Evolutionary conservation across 2,329 filamentous ascomycete species (phyloP).

Genomic region (Colletotrichum noveboracense): DNA sequence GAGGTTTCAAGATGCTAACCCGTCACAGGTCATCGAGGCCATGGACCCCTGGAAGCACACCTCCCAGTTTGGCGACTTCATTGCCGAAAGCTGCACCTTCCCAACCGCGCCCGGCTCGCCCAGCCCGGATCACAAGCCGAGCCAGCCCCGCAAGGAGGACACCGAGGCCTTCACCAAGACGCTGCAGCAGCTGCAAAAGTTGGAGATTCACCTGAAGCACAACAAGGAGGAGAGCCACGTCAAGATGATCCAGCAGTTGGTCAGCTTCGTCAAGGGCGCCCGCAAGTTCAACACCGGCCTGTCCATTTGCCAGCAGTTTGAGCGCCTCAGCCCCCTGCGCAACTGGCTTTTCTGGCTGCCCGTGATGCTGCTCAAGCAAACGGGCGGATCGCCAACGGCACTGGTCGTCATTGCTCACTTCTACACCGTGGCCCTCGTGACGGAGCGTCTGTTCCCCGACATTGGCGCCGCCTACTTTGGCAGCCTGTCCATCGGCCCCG

Average conservation of each 20-base stretch:
- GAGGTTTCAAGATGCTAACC: not conserved
- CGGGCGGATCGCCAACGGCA: slow-evolving; percentile 76
- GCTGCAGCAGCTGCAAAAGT: slow-evolving; percentile 69
- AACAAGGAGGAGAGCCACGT: slow-evolving; percentile 66
- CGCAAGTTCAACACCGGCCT: slow-evolving; percentile 73
- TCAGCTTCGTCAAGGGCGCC: slow-evolving; percentile 75
- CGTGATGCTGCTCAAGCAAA: slow-evolving; percentile 79
- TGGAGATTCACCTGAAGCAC: slow-evolving; percentile 72
- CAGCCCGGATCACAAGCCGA: slow-evolving; percentile 64
- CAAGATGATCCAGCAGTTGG: slow-evolving; percentile 71
- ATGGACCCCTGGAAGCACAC: slow-evolving; percentile 94
- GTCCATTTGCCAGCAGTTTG: slow-evolving; percentile 84
- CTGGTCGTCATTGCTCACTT: slow-evolving; percentile 88
- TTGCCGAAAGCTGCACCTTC: slow-evolving; percentile 78
- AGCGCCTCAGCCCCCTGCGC: slow-evolving; percentile 84
- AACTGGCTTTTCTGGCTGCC: slow-evolving; percentile 98
- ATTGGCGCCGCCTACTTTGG: slow-evolving; percentile 90
- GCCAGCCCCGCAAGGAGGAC: slow-evolving; percentile 72
- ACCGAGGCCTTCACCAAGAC: slow-evolving; percentile 70
- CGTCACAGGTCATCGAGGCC: slow-evolving; percentile 72
- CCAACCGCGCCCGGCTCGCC: slow-evolving; percentile 70
- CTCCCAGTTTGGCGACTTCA: slow-evolving; percentile 84
- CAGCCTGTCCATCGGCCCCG: slow-evolving; percentile 76
- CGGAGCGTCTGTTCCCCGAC: slow-evolving; percentile 92
- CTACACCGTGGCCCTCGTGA: slow-evolving; percentile 84